phyloP scores from a whole-genome alignment of 352 stramenopile species.

The Pythium graminicola region DNA sequence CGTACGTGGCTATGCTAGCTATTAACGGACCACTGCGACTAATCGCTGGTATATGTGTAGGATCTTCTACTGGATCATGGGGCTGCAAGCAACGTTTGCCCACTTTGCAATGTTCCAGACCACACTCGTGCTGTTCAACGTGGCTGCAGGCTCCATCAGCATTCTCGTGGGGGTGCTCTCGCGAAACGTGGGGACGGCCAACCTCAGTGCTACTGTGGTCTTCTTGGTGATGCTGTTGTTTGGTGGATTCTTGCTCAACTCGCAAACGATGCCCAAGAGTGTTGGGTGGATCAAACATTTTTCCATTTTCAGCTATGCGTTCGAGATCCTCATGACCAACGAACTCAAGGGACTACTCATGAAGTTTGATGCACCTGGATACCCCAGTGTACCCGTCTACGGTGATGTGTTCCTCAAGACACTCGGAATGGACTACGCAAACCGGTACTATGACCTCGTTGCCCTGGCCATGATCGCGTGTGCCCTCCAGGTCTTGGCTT shows the following conservation, averaged over 20 bases:
- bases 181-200: conserved; percentile 56
- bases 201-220: conserved; percentile 64
- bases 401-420: conserved; percentile 82
- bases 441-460: conserved; percentile 61
- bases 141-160: conserved; percentile 67
- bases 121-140: conserved; percentile 76
- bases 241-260: conserved; percentile 83
- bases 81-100: conserved; percentile 44
- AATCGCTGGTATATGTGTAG: conserved; percentile 12
- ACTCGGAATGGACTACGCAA: conserved; percentile 72
- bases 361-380: conserved; percentile 71
- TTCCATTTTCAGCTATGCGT: conserved; percentile 84
- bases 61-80: conserved; percentile 88
- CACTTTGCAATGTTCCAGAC: conserved; percentile 64
- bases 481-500: conserved; percentile 51
- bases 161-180: conserved; percentile 66
- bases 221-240: conserved; percentile 81
- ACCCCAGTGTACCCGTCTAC: conserved; percentile 68
- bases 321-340: conserved; percentile 84
- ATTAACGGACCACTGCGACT: not conserved
- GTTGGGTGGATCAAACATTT: conserved; percentile 73
- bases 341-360: conserved; percentile 69
- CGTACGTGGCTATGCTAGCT: conserved; percentile 17
- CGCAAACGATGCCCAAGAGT: conserved; percentile 61
- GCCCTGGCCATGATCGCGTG: conserved; percentile 48